These are phyloP conservation scores for Amanita polypyramis DNA, from an alignment of 768 basidiomycete genomes.

Conservation along the genomic window DNA sequence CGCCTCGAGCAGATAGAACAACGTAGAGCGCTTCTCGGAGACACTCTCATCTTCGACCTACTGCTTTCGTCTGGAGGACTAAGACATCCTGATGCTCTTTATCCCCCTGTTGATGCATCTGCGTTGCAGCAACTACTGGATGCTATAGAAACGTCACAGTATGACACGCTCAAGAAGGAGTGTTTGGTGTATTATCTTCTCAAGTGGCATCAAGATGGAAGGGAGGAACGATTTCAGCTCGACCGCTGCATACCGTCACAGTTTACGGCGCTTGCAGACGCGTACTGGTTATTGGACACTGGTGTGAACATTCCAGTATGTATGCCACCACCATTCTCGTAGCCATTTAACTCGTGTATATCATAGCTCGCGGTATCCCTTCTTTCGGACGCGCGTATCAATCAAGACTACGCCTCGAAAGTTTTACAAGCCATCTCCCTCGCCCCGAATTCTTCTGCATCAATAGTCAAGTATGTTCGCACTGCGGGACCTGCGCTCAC, in stretches of 20 bases:
- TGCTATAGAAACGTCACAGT: constrained; percentile 49
- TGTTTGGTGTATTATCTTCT: constrained; percentile 74
- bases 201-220: constrained; percentile 65
- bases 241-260: constrained; percentile 64
- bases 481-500: constrained; percentile 64
- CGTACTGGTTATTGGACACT: constrained; percentile 76
- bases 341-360: not conserved
- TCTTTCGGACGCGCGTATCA: constrained; percentile 65
- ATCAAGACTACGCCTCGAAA: constrained; percentile 70
- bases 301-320: constrained; percentile 56
- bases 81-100: constrained; percentile 45
- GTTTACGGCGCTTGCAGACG: constrained; percentile 66
- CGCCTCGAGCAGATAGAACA: constrained; percentile 47
- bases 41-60: constrained; percentile 64
- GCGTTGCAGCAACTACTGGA: constrained; percentile 47
- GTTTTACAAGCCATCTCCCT: constrained; percentile 57
- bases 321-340: constrained; percentile 11
- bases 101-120: constrained; percentile 52
- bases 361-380: constrained; percentile 57
- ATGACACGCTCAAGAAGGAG: constrained; percentile 72
- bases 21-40: constrained; percentile 50
- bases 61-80: constrained; percentile 59
- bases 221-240: constrained; percentile 39
- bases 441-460: constrained; percentile 34
- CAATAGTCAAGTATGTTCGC: constrained; percentile 65